Evolutionary conservation across 306 rosid genomes (phyloP), one percentile per base, ranked within the genome.

Genomic region (Corylus americana): DNA sequence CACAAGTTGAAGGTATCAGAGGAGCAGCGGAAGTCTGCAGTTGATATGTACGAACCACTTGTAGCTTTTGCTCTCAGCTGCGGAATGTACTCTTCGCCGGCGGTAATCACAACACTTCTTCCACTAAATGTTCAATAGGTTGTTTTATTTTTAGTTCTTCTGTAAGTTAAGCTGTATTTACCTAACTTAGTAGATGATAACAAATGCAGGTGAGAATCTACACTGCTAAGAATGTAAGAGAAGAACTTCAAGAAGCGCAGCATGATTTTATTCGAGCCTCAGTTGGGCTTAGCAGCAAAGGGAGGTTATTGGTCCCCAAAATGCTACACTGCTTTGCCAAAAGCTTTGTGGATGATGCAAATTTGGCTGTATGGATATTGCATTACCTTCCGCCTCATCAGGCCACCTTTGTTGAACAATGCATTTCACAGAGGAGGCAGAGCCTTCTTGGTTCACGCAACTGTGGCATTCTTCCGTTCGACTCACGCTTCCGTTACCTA

Each of bases 1-100:
- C 96, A 89, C 77, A 89, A 91, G 89, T 80, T 87, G 31, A 91
- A 85, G 86, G 87, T 85, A 77, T 77, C 93, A 8, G 93, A 89
- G 77, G 96, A 89, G 79, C 93, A 91, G 47, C 79, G 83, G 74
- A 88, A 87, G 70, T 83, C 79, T 57, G 87, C 86, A 22, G 75
- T 91, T 8, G 88, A 85, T 53, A 59, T 22, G 69, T 77, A 88
- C 9, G 93, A 89, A 49, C 93, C 93, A 29, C 90, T 88, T 12
- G 79, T 85, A 35, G 67, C 88, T n/a, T 91, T 91, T 55, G 89
- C 92, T 20, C 83, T 91, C 53, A 91, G 96, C 79, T 88, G 92
- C 22, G 93, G 93, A 70, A 81, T 90, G 85, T 80, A 91, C 82
- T 91, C 93, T 20, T 91, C 96, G 67, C 96, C 96, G 0, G 93